Base-by-base conservation (phyloP, 2,329 filamentous ascomycete genomes). In the Aspergillus candidus region DNA sequence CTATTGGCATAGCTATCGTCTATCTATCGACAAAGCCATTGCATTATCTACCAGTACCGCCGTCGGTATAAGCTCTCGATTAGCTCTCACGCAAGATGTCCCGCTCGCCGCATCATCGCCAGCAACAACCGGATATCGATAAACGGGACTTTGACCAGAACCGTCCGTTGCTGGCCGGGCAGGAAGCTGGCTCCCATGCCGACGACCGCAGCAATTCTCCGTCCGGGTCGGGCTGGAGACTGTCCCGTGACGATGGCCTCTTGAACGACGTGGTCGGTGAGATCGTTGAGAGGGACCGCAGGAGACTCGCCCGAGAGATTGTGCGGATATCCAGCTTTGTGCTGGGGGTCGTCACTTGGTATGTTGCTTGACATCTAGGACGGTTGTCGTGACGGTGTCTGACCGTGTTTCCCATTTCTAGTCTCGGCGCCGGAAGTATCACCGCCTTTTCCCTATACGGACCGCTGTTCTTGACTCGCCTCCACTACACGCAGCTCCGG, bases 391-490 rank as follows among this genome's bases (percentile, higher is more conserved):
- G n/a, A 29, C 27, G 18, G 14, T 22, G 35, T 13, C 39, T 48
- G 38, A 49, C 41, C 41, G 33, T 43, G 13, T 11, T 32, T 39
- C 5, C 40, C 31, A 18, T 32, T 31, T 46, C 14, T 55, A 75
- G 72, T 55, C 77, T 96, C 29, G 93, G 87, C 63, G 91, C 89
- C 27, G 93, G 91, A 49, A 94, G 88, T 58, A 88, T 97, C 59
- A 89, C 88, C 39, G 86, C 89, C 38, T 98, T 93, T 72, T 95
- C 89, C 31, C 80, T 98, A 29, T 98, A 97, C 65, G 93, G 86
- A 7, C 90, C 88, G 54, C 76, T 94, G 38, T 88, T 98, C 70
- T 88, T 95, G 65, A 84, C 84, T 43, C 82, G 83, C 35, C 76
- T 98, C 40, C 84, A 82, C 60, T 98, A 97, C 69, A 84, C 83